phyloP scores from a whole-genome alignment of 176 grass and related monocot genomes.

The Carex kokanica region DNA sequence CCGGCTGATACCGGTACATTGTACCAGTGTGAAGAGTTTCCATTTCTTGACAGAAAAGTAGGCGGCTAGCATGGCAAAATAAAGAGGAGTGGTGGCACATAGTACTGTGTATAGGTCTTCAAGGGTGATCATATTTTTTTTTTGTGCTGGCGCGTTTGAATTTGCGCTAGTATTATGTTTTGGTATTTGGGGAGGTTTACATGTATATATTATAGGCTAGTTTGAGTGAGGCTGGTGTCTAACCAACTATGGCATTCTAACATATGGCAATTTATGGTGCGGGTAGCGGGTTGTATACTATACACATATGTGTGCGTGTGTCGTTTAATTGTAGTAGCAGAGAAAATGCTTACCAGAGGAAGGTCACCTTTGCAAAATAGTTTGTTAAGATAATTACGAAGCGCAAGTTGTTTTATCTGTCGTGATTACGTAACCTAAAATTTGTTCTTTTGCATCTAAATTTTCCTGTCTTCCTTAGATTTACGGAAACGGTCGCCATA shows the following conservation, averaged over 20 bases:
- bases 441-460: too few relatives aligned
- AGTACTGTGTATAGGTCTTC: slow-evolving; percentile 69
- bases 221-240: neutral
- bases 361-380: neutral
- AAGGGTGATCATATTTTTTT: slow-evolving; percentile 55
- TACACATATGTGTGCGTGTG: neutral
- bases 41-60: slow-evolving; percentile 71
- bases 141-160: neutral
- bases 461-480: too few relatives aligned
- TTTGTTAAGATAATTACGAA: too few relatives aligned
- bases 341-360: neutral
- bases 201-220: slow-evolving; percentile 9
- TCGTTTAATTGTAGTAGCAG: neutral
- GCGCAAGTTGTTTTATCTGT: too few relatives aligned
- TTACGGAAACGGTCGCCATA: too few relatives aligned
- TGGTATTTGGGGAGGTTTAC: neutral
- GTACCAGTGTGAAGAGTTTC: slow-evolving; percentile 56
- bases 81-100: slow-evolving; percentile 59
- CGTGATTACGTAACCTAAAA: too few relatives aligned
- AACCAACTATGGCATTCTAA: neutral
- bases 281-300: neutral
- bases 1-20: slow-evolving; percentile 72
- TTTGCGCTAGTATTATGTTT: neutral
- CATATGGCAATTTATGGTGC: neutral
- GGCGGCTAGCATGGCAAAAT: slow-evolving; percentile 67